These are phyloP conservation scores for Xylaria arbuscula DNA, from an alignment of 2,329 filamentous ascomycete genomes.

Conservation along the genomic window DNA sequence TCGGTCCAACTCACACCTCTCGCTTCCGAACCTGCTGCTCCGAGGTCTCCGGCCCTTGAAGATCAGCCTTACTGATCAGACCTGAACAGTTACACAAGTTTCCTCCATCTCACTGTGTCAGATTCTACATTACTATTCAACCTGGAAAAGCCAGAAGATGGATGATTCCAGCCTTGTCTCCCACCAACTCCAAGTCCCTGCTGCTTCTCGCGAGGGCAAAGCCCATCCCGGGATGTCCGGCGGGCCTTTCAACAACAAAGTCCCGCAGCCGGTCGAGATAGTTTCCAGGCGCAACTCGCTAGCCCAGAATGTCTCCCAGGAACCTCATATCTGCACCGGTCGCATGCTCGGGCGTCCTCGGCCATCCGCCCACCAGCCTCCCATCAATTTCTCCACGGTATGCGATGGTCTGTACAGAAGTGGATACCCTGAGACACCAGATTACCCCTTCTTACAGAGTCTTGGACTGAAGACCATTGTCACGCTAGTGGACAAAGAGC, in stretches of 20 bases:
- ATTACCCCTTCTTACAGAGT: conserved; percentile 75
- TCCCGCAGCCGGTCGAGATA: conserved; percentile 17
- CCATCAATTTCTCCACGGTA: conserved; percentile 81
- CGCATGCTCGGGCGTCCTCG: conserved; percentile 14
- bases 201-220: conserved; percentile 5
- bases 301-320: conserved; percentile 12
- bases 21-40: background rate
- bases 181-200: conserved; percentile 19
- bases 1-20: background rate
- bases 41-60: conserved; percentile 6
- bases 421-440: conserved; percentile 77
- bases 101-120: background rate
- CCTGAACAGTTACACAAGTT: background rate
- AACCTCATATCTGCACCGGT: conserved; percentile 25
- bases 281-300: conserved; percentile 8
- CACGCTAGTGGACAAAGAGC: conserved; percentile 72
- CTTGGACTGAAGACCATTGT: conserved; percentile 83
- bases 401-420: conserved; percentile 82
- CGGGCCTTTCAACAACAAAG: conserved; percentile 15
- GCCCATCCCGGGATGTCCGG: conserved; percentile 7
- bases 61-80: background rate
- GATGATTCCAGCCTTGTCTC: background rate
- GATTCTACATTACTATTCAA: conserved; percentile 1
- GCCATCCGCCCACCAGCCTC: conserved; percentile 47
- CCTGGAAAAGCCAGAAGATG: conserved; percentile 24